Base-by-base conservation (phyloP, 2,329 filamentous ascomycete species). In the Trichoderma hamatum region DNA sequence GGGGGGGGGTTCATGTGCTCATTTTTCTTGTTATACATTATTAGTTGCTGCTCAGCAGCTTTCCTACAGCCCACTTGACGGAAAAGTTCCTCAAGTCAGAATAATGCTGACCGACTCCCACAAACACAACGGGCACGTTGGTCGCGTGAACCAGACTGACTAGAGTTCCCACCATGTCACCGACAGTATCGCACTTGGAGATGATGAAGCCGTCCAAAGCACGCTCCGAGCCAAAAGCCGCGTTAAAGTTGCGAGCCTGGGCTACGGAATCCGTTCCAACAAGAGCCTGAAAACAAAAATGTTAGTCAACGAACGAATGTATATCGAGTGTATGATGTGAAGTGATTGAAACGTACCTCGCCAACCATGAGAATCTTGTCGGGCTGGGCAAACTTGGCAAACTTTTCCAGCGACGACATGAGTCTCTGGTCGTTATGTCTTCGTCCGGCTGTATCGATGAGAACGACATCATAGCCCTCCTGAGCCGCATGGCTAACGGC, bases 361-460 rank as follows among this genome's bases (percentile, higher is more conserved):
- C 84, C 86, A 72, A 99, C 96, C 94, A 99, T 98, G 78, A 99
- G 89, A 72, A 99, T 97, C 85, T 99, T 98, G 81, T 99, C 95
- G 0, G 96, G 96, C 72, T 95, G 89, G 0, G 96, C 96, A 75
- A 98, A 92, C 78, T 97, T 97, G 71, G 93, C 95, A 78, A 99
- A 99, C 78, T 98, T 99, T 80, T 98, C 96, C 43, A 99, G 85
- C 3, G 92, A 95, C 14, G 92, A 96, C 96, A 99, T 99, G 71
- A 99, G 88, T 9, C 96, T 89, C 79, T 94, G 89, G 80, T 99
- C 96, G 76, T 99, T 99, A 82, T 99, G 96, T 59, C 96, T 88
- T 26, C 96, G 90, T 5, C 96, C 96, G 0, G 96, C 96, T 0
- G 96, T 99, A 78, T 99, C 96, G 74, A 99, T 97, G 69, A 99